These are phyloP conservation scores for Lepiota subincarnata DNA, from an alignment of 768 basidiomycete genomes.

Conservation along the genomic window DNA sequence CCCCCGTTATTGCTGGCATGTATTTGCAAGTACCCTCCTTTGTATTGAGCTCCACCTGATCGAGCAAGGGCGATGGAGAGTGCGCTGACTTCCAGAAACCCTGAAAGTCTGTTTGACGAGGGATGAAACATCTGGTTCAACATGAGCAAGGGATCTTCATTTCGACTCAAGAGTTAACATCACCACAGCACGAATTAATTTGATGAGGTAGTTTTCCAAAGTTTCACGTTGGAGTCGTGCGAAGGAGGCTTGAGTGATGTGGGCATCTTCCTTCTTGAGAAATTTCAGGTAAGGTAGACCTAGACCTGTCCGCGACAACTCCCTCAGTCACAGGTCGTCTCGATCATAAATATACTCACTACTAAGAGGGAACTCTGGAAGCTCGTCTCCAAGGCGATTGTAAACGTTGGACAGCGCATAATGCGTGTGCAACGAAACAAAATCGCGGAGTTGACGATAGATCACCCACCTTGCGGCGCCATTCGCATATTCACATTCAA, in stretches of 20 bases:
- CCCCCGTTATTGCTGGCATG: slow-evolving; percentile 49
- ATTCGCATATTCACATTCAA: slow-evolving; percentile 96
- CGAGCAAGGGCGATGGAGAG: slow-evolving; percentile 77
- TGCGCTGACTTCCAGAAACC: slow-evolving; percentile 90
- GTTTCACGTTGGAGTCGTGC: slow-evolving; percentile 77
- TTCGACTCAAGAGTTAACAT: slow-evolving; percentile 22
- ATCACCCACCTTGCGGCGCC: slow-evolving; percentile 91
- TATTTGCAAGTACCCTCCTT: slow-evolving; percentile 79
- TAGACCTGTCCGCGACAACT: slow-evolving; percentile 22
- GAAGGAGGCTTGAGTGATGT: slow-evolving; percentile 66
- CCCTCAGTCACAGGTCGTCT: background rate
- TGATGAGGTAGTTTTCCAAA: slow-evolving; percentile 84
- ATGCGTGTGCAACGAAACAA: slow-evolving; percentile 84
- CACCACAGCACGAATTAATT: slow-evolving; percentile 86
- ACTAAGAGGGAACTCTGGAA: slow-evolving; percentile 91
- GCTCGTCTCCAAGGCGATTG: slow-evolving; percentile 62
- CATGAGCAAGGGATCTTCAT: background rate
- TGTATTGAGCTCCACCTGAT: slow-evolving; percentile 83
- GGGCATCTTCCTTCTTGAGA: slow-evolving; percentile 59
- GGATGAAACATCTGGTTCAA: slow-evolving; percentile 87
- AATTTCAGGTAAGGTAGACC: slow-evolving; percentile 91
- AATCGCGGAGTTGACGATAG: slow-evolving; percentile 92
- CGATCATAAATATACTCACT: slow-evolving; percentile 35
- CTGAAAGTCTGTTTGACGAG: slow-evolving; percentile 80
- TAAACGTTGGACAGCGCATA: slow-evolving; percentile 84